Evolutionary conservation across 192 early-diverging fungal species (phyloP).

Genomic region (Backusella parvicylindrica): DNA sequence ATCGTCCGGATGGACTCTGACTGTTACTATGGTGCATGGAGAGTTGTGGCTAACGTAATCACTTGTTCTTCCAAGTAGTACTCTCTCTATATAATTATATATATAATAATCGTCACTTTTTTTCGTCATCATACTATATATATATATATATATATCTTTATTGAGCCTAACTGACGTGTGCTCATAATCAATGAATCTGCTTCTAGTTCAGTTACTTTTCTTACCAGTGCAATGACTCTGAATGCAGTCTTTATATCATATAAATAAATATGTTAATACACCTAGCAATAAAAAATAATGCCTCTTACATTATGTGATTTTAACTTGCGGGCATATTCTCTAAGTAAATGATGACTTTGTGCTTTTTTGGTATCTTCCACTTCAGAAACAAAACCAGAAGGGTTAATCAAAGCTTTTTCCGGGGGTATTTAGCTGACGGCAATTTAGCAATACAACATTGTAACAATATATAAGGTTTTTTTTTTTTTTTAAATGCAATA

Average conservation of each 20-base stretch:
- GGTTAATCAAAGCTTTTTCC: constrained; percentile 17
- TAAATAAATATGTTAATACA: no score
- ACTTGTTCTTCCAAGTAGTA: constrained; percentile 46
- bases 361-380: constrained; percentile 10
- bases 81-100: neutral
- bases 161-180: constrained; percentile 49
- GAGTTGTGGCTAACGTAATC: constrained; percentile 41
- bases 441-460: constrained; percentile 17
- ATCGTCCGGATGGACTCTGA: constrained; percentile 7
- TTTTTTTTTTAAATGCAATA: no score
- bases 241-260: constrained; percentile 17
- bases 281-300: neutral
- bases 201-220: constrained; percentile 49
- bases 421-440: constrained; percentile 12
- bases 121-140: neutral
- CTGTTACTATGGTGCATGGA: constrained; percentile 34
- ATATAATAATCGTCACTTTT: neutral
- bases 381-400: constrained; percentile 19
- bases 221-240: constrained; percentile 49
- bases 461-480: neutral
- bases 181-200: constrained; percentile 58
- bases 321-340: constrained; percentile 13
- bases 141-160: constrained; percentile 34
- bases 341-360: constrained; percentile 13
- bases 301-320: constrained; percentile 4